Evolutionary conservation across 306 rosid genomes (phyloP).

Genomic region (Canavalia ensiformis): DNA sequence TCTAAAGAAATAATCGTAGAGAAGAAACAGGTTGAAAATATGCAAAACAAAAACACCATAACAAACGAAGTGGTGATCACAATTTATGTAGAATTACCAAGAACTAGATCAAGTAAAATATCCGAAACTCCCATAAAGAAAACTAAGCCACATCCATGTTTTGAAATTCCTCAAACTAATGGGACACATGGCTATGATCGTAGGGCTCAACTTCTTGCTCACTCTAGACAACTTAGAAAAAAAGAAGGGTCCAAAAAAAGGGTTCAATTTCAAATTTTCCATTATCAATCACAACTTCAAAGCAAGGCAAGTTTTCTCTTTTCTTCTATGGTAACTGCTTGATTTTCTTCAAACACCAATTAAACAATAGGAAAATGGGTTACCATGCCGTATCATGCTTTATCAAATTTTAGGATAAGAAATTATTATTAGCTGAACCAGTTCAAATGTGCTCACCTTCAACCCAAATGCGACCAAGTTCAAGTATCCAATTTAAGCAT

Average conservation of each 20-base stretch:
- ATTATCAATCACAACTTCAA: conserved; percentile 41
- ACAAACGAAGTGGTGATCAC: conserved; percentile 65
- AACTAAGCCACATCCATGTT: conserved; percentile 32
- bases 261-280: conserved; percentile 30
- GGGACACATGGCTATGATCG: conserved; percentile 59
- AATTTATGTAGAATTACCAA: conserved; percentile 65
- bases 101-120: conserved; percentile 27
- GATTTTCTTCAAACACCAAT: conserved; percentile 9
- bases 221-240: conserved; percentile 61
- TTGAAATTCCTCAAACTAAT: neutral
- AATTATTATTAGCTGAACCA: conserved; percentile 23
- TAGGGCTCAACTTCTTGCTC: conserved; percentile 73
- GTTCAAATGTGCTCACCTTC: conserved; percentile 27
- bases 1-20: conserved; percentile 8
- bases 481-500: conserved; percentile 30
- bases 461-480: conserved; percentile 23
- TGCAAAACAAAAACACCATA: neutral
- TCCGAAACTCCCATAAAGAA: conserved; percentile 34
- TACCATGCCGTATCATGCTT: neutral
- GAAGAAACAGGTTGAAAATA: conserved; percentile 29
- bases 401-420: conserved; percentile 40
- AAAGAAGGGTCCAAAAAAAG: conserved; percentile 25
- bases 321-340: conserved; percentile 15
- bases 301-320: conserved; percentile 53
- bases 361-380: neutral